Evolutionary conservation across 1,284 basidiomycete species (phyloP).

Genomic region (Vanrija sp.): DNA sequence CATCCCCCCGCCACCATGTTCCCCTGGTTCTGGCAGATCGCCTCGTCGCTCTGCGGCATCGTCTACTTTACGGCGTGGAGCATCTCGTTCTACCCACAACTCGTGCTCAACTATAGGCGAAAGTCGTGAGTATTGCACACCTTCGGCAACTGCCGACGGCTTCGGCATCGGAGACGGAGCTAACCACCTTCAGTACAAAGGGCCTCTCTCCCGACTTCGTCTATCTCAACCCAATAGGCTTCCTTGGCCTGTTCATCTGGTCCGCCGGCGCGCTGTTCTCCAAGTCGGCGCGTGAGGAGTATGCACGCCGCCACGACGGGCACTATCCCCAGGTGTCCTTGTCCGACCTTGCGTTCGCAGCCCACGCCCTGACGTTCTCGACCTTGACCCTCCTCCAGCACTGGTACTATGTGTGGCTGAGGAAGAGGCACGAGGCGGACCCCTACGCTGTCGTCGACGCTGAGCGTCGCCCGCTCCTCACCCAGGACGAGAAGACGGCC

Average conservation of each 20-base stretch:
- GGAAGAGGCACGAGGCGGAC: too few species aligned
- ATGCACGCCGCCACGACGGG: conserved; percentile 45
- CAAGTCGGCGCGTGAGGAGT: conserved; percentile 42
- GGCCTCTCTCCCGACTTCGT: conserved; percentile 51
- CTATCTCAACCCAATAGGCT: conserved; percentile 51
- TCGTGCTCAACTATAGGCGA: conserved; percentile 48
- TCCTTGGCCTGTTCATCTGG: conserved; percentile 48
- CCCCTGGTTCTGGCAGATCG: conserved; percentile 9
- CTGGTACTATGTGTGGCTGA: conserved; percentile 23
- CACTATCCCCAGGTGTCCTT: conserved; percentile 46
- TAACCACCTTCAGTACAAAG: conserved; percentile 17
- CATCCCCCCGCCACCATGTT: too few species aligned
- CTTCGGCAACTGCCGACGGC: background rate
- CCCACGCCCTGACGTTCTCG: conserved; percentile 43
- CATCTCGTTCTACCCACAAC: conserved; percentile 51
- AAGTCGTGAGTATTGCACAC: conserved; percentile 34
- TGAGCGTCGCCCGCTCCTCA: conserved; percentile 1
- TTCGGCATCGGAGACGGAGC: background rate
- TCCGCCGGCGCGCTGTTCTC: conserved; percentile 44
- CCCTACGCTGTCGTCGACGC: background rate
- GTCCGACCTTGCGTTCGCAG: conserved; percentile 50
- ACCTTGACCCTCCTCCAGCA: conserved; percentile 31
- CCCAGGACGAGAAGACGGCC: background rate
- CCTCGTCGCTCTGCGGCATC: conserved; percentile 27
- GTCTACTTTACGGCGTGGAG: conserved; percentile 49